Evolutionary conservation across 2,329 filamentous ascomycete genomes (phyloP).

Genomic region (Grosmannia clavigera): DNA sequence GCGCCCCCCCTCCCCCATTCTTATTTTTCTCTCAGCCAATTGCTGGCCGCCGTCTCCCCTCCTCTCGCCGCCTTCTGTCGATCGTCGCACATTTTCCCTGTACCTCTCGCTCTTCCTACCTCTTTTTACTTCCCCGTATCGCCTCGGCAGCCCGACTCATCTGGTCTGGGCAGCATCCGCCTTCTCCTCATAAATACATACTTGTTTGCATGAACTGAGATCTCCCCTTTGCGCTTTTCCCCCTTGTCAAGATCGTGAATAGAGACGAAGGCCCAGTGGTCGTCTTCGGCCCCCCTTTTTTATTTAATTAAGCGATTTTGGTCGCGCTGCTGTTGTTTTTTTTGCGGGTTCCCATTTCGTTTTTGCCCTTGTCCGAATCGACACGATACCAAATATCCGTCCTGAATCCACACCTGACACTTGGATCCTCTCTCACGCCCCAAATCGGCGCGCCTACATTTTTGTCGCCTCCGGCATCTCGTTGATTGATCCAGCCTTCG

Average conservation of each 20-base stretch:
- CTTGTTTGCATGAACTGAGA: no score
- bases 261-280: no score
- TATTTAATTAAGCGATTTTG: not conserved
- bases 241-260: no score
- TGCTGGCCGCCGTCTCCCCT: not conserved
- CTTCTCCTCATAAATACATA: not conserved
- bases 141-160: not conserved
- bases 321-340: not conserved
- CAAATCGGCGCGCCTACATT: not conserved
- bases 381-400: conserved; percentile 1
- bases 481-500: not conserved
- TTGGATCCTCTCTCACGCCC: not conserved
- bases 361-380: conserved; percentile 2
- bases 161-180: not conserved
- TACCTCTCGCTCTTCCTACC: not conserved
- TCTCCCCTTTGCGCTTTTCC: no score
- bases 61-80: not conserved
- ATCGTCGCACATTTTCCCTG: not conserved
- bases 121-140: not conserved
- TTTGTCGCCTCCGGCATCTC: not conserved
- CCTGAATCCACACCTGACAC: not conserved
- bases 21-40: not conserved
- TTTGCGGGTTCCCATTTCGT: not conserved
- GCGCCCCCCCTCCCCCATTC: not conserved
- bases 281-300: not conserved